Base-by-base conservation (phyloP, 331 rosid species). In the Rosa hybrid region DNA sequence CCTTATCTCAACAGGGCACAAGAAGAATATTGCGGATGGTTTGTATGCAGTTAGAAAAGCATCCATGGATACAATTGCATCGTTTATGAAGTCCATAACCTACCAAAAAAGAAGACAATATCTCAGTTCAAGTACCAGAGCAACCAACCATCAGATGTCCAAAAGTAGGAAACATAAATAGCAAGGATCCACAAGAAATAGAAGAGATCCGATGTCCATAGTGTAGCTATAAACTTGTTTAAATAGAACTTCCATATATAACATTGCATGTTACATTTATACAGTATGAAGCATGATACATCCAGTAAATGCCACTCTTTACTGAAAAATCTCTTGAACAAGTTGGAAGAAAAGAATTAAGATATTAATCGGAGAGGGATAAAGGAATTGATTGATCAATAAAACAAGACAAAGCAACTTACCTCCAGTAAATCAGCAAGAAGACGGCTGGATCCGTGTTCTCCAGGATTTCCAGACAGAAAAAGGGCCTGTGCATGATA, bases 41-140 rank as follows among this genome's bases (percentile, higher is more conserved):
- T 87, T 78, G 68, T 93, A 92, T 76, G 92, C 91, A 75, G 82
- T 56, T 50, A 90, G 82, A 76, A 92, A 90, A 77, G 94, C 91
- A 85, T 96, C 94, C 89, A 92, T 78, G 70, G 95, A 91, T 77
- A 89, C 94, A 79, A 90, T 81, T 76, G 94, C 97, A 84, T 96
- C 99, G 67, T 96, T 93, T 74, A 96, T 85, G 78, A 92, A 96
- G 90, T 96, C 99, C 90, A 93, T 90, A 77, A 96, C 99, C 99
- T 96, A 76, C 71, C 83, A 76, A 67, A 7, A 44, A 54, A 8
- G n/a, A 68, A 78, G 53, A 75, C 25, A 9, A 45, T 8, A 6
- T 17, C 67, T 56, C 49, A 34, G 62, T 42, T 18, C 12, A 63
- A 60, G 71, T 20, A 77, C 20, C 45, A 42, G 12, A 7, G 60